phyloP scores from a whole-genome alignment of 78 protist species.

The Chrysochromulina parva region DNA sequence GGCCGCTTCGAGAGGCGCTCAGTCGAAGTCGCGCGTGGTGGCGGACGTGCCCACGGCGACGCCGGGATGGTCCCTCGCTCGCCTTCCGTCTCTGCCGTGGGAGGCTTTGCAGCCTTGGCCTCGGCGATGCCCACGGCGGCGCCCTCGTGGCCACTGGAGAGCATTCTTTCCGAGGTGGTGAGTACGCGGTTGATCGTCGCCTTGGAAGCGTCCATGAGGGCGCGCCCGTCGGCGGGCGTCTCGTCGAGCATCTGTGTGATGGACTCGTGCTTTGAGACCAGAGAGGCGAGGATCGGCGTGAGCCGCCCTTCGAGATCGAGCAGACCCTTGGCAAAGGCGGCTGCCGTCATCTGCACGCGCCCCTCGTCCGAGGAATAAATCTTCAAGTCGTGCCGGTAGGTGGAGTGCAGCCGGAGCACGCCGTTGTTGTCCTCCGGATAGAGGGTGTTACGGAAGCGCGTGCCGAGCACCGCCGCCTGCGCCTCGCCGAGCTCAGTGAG shows the following conservation, averaged over 20 bases:
- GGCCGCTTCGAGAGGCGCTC: no score
- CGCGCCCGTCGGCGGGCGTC: neutral
- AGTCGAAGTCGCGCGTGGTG: no score
- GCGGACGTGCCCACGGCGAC: no score
- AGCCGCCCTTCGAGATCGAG: constrained; percentile 70
- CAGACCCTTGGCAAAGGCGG: constrained; percentile 64
- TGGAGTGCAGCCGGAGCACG: constrained; percentile 61
- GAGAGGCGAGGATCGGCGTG: constrained; percentile 65
- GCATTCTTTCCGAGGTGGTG: neutral
- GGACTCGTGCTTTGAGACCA: constrained; percentile 37
- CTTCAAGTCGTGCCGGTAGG: constrained; percentile 74
- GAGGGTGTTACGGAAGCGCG: neutral
- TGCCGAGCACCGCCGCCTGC: constrained; percentile 34
- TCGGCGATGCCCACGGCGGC: no score
- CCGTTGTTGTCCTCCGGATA: neutral
- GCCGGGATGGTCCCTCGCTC: no score
- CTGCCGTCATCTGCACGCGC: constrained; percentile 71
- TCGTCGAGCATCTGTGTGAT: constrained; percentile 54
- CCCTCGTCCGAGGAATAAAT: constrained; percentile 69
- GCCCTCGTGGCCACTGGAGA: no score
- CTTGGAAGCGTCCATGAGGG: neutral
- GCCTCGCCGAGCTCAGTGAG: constrained; percentile 59
- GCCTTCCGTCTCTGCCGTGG: no score
- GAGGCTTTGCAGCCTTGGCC: no score
- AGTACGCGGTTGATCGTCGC: neutral